Evolutionary conservation across 345 rosid genomes (phyloP).

Genomic region (Carallia pectinifolia): DNA sequence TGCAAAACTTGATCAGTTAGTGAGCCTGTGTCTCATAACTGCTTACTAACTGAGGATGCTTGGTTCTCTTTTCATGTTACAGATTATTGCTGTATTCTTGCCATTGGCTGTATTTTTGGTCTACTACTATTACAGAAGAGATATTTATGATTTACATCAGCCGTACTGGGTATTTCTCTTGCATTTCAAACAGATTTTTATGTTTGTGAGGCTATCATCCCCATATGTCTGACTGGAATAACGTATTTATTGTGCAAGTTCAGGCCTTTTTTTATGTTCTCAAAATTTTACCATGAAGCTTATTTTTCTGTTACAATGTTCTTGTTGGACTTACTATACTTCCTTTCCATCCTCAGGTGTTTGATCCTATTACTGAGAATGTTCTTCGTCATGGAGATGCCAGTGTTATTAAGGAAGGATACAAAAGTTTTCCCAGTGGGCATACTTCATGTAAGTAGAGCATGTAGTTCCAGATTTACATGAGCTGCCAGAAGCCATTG

Average conservation of each 20-base stretch:
- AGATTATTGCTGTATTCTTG: constrained; percentile 41
- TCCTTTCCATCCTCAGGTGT: constrained; percentile 31
- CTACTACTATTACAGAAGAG: constrained; percentile 42
- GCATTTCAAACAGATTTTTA: not conserved
- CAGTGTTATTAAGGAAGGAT: constrained; percentile 55
- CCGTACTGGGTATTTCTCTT: constrained; percentile 42
- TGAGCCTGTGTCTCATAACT: not conserved
- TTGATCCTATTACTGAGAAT: constrained; percentile 33
- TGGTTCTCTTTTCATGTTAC: not conserved
- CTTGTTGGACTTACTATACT: too few relatives aligned
- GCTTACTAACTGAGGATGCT: not conserved
- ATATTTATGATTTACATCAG: constrained; percentile 67
- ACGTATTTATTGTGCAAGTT: not conserved
- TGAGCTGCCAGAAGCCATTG: too few relatives aligned
- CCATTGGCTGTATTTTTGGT: constrained; percentile 40
- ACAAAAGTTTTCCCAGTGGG: constrained; percentile 75
- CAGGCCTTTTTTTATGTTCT: constrained; percentile 52
- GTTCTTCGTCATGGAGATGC: constrained; percentile 52
- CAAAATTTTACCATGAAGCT: not conserved
- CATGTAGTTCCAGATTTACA: not conserved
- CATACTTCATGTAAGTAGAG: constrained; percentile 52
- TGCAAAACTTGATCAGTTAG: not conserved
- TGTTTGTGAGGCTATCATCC: not conserved
- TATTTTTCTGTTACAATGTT: not conserved
- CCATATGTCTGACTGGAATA: too few relatives aligned